These are phyloP conservation scores for Peniophora sp. DNA, from an alignment of 1,284 basidiomycete species.

Conservation along the genomic window DNA sequence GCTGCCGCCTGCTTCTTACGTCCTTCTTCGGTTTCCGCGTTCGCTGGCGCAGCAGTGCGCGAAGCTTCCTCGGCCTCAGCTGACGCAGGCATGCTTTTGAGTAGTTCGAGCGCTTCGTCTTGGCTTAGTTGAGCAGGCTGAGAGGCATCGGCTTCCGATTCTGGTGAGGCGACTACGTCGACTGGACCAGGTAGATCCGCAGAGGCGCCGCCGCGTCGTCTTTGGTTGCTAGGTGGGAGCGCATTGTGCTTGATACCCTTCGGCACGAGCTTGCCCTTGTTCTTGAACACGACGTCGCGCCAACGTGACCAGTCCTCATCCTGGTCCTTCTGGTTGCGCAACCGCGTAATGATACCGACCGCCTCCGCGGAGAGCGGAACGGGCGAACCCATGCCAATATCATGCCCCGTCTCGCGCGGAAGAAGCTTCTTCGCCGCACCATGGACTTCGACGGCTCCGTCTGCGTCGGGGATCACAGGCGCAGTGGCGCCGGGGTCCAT, in stretches of 20 bases:
- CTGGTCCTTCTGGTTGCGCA: slow-evolving; percentile 89
- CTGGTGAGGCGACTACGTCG: not conserved
- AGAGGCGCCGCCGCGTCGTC: slow-evolving; percentile 45
- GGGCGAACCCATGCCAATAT: slow-evolving; percentile 87
- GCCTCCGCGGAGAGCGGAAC: slow-evolving; percentile 81
- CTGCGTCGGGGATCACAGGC: not conserved
- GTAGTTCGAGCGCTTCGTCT: slow-evolving; percentile 15
- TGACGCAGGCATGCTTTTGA: not conserved
- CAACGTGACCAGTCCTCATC: slow-evolving; percentile 89
- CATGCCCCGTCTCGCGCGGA: slow-evolving; percentile 75
- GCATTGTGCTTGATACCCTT: slow-evolving; percentile 38
- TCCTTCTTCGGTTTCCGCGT: slow-evolving; percentile 4
- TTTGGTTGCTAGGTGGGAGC: slow-evolving; percentile 48
- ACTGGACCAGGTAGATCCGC: slow-evolving; percentile 1
- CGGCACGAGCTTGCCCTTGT: slow-evolving; percentile 54
- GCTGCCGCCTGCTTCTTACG: slow-evolving; percentile 10
- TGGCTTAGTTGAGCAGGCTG: slow-evolving; percentile 8
- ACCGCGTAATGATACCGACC: slow-evolving; percentile 74
- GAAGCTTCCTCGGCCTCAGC: slow-evolving; percentile 2
- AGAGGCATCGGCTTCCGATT: not conserved
- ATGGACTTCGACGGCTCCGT: not conserved
- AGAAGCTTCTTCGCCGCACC: slow-evolving; percentile 33
- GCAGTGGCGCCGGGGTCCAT: not conserved
- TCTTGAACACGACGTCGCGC: slow-evolving; percentile 77
- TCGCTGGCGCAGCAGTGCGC: slow-evolving; percentile 6